These are phyloP conservation scores for Cadophora luteo-olivacea DNA, from an alignment of 2,329 filamentous ascomycete genomes.

Conservation along the genomic window DNA sequence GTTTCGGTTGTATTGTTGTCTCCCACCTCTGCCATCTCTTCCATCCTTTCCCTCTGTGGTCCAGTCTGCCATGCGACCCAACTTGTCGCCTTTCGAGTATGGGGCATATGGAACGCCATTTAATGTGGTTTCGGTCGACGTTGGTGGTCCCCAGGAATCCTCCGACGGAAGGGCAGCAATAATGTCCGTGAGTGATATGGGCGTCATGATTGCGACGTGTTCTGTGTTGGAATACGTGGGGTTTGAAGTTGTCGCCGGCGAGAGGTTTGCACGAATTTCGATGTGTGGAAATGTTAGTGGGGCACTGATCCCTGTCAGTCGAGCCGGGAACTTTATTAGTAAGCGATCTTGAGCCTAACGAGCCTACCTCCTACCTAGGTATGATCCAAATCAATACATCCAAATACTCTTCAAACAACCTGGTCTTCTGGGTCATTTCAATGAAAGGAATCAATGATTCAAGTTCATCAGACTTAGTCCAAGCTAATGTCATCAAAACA, in stretches of 20 bases:
- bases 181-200: conserved; percentile 66
- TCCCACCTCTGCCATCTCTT: conserved; percentile 73
- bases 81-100: conserved; percentile 98
- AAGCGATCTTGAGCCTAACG: neutral
- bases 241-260: conserved; percentile 14
- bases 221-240: conserved; percentile 17
- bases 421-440: too few species aligned
- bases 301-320: conserved; percentile 24
- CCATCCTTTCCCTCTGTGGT: conserved; percentile 87
- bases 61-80: conserved; percentile 99
- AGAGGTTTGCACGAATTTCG: conserved; percentile 35
- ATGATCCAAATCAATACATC: too few species aligned
- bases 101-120: conserved; percentile 96
- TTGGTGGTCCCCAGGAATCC: conserved; percentile 86
- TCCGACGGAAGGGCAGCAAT: conserved; percentile 75
- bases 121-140: conserved; percentile 84
- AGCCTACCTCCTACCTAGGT: too few species aligned
- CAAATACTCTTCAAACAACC: too few species aligned
- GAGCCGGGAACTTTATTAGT: neutral
- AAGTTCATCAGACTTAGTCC: too few species aligned
- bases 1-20: conserved; percentile 90
- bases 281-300: conserved; percentile 38
- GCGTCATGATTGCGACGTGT: conserved; percentile 52
- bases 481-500: too few species aligned
- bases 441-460: too few species aligned